Evolutionary conservation across 2,329 filamentous ascomycete genomes (phyloP), one percentile per base, ranked within the genome.

Genomic region (Nemania sp.): DNA sequence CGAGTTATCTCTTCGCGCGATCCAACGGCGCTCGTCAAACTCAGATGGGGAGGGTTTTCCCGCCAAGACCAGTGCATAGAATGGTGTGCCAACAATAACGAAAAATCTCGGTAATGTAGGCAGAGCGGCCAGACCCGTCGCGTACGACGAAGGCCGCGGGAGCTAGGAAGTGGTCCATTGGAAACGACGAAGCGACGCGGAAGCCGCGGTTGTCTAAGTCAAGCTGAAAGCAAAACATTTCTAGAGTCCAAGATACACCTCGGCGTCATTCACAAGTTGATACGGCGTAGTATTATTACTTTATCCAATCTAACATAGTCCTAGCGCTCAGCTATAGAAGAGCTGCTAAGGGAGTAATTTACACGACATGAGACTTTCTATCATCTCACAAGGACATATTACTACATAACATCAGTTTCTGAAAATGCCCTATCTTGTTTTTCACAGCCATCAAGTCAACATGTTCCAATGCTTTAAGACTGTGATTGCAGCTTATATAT

Each of bases 191-290:
- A 35, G 18, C 40, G 29, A 18, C 25, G 51, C 45, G 11, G 46
- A 54, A 21, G 25, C 25, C 42, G 15, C 18, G 4, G n/a, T 7
- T 10, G 6, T 11, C 6, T 43, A 12, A 37, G 39, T 37, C 13
- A 6, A 5, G 25, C 37, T 7, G 21, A 49, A 47, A n/a, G 18
- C 46, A 40, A n/a, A 54, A 43, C 18, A 37, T 35, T 10, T 37
- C 17, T 32, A 25, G 37, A 9, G 48, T 18, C 25, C 21, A 56
- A 37, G 53, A 53, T 40, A 40, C 2, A n/a, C 20, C 29, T 35
- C 57, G 39, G 52, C 57, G 52, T 57, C 37, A 29, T 57, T 60
- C 42, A 25, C 60, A 15, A 3, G 7, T 29, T 29, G 25, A 7
- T 29, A 29, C 25, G 25, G 25, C 7, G 25, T 29, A 29, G 25